Evolutionary conservation across 208 protist species (phyloP), one percentile per base, ranked within the genome.

Genomic region (Leishmania gerbilli): DNA sequence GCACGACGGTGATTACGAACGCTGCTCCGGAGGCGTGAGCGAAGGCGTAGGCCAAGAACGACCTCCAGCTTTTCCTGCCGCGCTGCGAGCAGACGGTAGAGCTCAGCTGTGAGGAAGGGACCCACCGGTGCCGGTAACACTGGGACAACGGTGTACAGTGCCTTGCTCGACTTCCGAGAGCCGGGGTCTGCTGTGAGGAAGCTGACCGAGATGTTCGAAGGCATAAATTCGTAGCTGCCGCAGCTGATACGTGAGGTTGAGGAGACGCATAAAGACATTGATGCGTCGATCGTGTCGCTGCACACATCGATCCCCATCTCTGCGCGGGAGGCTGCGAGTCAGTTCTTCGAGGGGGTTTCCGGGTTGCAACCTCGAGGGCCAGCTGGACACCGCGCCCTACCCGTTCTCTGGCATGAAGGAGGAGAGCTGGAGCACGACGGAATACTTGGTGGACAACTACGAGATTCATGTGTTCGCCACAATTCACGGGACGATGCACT

Each of bases 401-500:
- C 95, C 96, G 2, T 97, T 98, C 87, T 95, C 92, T n/a, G 93
- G 89, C 45, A 91, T 91, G 56, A 89, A 89, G 80, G 88, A 91
- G 68, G 94, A 98, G 87, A 87, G 89, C 67, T 91, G 95, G 49
- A 91, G 96, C 83, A 98, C 95, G 24, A 96, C 92, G 11, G 77
- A 88, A 79, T 97, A 94, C 83, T 65, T 49, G 27, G 88, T 85
- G 60, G 76, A 87, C 11, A 87, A 93, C 74, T 91, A 91, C 64
- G 64, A 84, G 19, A 58, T 87, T 24, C 86, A 81, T 42, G 77
- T 98, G 9, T 79, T 90, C 40, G 94, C 85, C 4, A 83, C 90
- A 40, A 91, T 98, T 62, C 95, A 98, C 79, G 93, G 97, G 82
- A 91, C 88, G 6, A 94, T 94, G 8, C 95, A 98, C 79, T 90